Percentiles rank a stretch among this genome's conserved stretches.
Conservation (phyloP, 108 stramenopile genomes). For the Epithemia pelagica region DNA sequence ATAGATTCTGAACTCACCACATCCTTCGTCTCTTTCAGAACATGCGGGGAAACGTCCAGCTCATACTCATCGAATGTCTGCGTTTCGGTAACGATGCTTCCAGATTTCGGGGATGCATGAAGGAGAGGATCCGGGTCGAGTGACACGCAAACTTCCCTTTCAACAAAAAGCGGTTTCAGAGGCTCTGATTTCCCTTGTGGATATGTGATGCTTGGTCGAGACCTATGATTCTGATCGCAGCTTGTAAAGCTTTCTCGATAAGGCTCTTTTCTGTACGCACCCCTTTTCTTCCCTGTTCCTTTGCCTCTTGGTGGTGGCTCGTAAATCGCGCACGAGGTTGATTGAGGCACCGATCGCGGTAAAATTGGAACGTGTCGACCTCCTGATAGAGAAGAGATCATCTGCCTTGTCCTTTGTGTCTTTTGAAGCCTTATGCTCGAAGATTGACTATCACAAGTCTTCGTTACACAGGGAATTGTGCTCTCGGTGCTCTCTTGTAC, state of each 20-base stretch:
- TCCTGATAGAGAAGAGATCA: too few species aligned
- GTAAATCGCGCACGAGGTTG: background rate
- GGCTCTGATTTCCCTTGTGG: background rate
- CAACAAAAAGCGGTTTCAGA: background rate
- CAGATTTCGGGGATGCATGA: background rate
- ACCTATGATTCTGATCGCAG: background rate
- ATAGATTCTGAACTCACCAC: background rate
- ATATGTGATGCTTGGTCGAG: background rate
- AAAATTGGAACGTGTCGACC: background rate
- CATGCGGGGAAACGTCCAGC: background rate
- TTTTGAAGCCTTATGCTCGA: too few species aligned
- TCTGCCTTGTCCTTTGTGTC: too few species aligned
- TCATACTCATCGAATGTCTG: background rate
- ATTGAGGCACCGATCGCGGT: background rate
- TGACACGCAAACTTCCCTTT: background rate
- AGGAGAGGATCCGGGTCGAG: background rate
- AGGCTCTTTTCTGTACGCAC: background rate
- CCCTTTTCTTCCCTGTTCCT: background rate
- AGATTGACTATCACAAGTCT: too few species aligned
- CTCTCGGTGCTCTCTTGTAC: too few species aligned
- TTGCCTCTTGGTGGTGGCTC: background rate
- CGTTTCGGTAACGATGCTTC: background rate
- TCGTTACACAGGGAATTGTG: too few species aligned
- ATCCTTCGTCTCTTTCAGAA: background rate
- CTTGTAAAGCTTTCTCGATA: background rate